Conservation (phyloP, 495 filamentous ascomycete genomes). For the Daldinia childiae region DNA sequence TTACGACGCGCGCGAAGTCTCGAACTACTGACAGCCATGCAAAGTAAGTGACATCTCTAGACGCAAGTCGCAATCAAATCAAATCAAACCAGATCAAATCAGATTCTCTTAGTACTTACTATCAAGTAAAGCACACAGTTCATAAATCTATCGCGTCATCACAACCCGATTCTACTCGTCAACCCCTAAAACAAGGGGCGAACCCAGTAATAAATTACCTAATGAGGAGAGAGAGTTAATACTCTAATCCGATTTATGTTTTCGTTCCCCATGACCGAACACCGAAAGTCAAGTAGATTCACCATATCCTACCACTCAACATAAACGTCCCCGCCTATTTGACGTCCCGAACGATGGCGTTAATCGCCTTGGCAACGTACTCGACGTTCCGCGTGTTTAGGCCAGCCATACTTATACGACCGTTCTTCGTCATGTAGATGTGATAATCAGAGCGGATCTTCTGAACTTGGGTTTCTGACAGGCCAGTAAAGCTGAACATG, state of each 20-base stretch:
- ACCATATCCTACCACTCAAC: conserved; percentile 6
- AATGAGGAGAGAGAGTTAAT: conserved; percentile 27
- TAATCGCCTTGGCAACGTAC: conserved; percentile 88
- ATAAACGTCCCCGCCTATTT: conserved; percentile 35
- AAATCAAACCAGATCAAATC: neutral
- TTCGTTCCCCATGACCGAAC: conserved; percentile 28
- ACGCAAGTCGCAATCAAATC: neutral
- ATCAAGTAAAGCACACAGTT: neutral
- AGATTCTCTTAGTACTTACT: neutral
- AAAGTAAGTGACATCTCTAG: neutral
- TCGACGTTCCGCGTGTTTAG: conserved; percentile 91
- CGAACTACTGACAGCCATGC: neutral
- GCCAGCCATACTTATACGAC: conserved; percentile 95
- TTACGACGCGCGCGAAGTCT: neutral
- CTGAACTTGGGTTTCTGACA: conserved; percentile 86
- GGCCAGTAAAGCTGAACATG: conserved; percentile 98
- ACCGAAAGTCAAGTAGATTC: conserved; percentile 23
- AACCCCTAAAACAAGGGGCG: conserved; percentile 8
- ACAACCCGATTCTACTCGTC: conserved; percentile 19
- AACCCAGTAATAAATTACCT: conserved; percentile 21
- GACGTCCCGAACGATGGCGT: conserved; percentile 79
- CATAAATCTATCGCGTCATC: conserved; percentile 17
- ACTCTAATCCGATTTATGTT: conserved; percentile 20
- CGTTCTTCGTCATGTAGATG: conserved; percentile 99
- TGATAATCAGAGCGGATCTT: conserved; percentile 82